Evolutionary conservation across 2,329 filamentous ascomycete species (phyloP).

Genomic region (Biscogniauxia marginata): DNA sequence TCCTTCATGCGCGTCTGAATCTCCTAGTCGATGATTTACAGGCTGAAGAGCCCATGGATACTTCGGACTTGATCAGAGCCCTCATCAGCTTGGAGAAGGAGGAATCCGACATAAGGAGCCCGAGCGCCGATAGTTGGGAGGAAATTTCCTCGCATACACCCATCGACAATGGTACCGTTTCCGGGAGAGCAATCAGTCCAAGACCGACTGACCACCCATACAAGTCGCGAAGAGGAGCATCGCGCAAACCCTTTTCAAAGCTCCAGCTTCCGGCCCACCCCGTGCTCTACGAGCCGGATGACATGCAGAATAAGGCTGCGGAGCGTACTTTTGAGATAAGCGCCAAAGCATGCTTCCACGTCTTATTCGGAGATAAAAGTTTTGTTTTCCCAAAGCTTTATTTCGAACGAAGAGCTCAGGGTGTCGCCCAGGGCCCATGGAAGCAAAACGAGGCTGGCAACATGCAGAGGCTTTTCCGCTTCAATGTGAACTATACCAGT

Average conservation of each 20-base stretch:
- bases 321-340: conserved; percentile 87
- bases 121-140: conserved; percentile 88
- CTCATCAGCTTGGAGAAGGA: conserved; percentile 73
- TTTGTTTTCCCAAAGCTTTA: conserved; percentile 91
- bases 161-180: conserved; percentile 55
- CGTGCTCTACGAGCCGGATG: conserved; percentile 79
- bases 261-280: conserved; percentile 80
- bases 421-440: conserved; percentile 88
- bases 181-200: conserved; percentile 39
- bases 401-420: conserved; percentile 74
- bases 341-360: conserved; percentile 91
- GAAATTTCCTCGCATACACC: conserved; percentile 65
- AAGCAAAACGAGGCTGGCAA: conserved; percentile 64
- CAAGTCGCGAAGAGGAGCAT: conserved; percentile 35
- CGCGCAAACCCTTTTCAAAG: conserved; percentile 54
- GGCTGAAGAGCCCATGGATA: conserved; percentile 64
- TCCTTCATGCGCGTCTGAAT: conserved; percentile 82
- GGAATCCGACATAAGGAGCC: conserved; percentile 58
- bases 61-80: conserved; percentile 68
- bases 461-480: conserved; percentile 77
- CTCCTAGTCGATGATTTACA: conserved; percentile 79
- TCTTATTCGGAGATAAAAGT: conserved; percentile 94
- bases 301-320: conserved; percentile 71
- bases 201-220: conserved; percentile 35
- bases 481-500: conserved; percentile 68